phyloP scores from a whole-genome alignment of 208 protist species.

The Acanthamoeba lenticulata region DNA sequence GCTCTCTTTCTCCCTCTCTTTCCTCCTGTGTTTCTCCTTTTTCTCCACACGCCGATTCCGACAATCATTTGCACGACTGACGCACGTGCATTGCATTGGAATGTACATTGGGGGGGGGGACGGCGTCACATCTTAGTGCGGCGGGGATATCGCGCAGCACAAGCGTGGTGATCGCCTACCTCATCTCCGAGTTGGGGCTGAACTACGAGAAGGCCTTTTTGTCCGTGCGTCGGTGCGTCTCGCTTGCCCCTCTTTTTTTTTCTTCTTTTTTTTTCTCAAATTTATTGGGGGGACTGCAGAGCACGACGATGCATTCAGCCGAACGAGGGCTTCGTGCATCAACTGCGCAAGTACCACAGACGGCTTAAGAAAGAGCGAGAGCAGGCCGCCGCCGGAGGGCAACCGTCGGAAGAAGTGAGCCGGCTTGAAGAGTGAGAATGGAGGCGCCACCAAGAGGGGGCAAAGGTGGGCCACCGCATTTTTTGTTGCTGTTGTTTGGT shows the following conservation, averaged over 20 bases:
- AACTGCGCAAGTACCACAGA: background rate
- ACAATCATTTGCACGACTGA: too few species aligned
- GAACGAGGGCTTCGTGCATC: conserved; percentile 2
- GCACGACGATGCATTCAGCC: conserved; percentile 4
- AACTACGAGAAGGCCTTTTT: background rate
- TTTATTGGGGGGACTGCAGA: background rate
- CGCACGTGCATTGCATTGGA: too few species aligned
- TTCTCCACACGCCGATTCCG: too few species aligned
- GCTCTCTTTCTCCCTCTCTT: too few species aligned
- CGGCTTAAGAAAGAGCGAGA: background rate
- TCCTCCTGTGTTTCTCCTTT: too few species aligned
- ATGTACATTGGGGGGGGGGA: too few species aligned
- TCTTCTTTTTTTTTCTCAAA: background rate
- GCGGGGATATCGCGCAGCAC: conserved; percentile 23
- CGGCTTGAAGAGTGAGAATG: too few species aligned
- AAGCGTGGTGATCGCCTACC: background rate
- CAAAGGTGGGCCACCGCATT: too few species aligned
- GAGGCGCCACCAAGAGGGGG: too few species aligned
- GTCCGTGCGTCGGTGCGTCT: background rate
- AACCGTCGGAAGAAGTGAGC: too few species aligned
- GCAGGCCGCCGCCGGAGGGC: background rate
- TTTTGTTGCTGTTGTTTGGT: too few species aligned
- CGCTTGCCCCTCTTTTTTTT: background rate
- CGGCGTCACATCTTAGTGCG: background rate
- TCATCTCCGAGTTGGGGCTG: background rate